Base-by-base conservation (phyloP, 257 asterid genomes). In the Cinchona pubescens region DNA sequence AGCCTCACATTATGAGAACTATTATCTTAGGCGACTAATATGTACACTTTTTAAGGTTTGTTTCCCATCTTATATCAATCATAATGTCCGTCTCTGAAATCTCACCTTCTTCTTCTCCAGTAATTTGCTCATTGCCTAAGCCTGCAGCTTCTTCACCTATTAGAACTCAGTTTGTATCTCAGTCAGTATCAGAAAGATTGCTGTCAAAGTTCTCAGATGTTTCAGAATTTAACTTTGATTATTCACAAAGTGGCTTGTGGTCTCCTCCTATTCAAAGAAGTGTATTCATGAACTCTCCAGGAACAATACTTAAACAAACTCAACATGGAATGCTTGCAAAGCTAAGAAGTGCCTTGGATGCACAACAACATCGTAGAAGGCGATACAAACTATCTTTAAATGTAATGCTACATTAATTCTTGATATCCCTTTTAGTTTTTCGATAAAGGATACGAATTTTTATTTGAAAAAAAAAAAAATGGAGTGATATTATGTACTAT, bases 201-300 rank as follows among this genome's bases (percentile, higher is more conserved):
- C 97, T 93, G 7, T 56, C 75, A 1, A 93, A 93, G 53, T 91
- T 88, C 79, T 87, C 60, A 43, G 97, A 93, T 79, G 90, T 82
- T 45, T 85, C 97, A 3, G 95, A 91, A 71, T 87, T 91, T 75
- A 74, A 81, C 77, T 93, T 93, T 69, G 98, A 93, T 58, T 88
- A 89, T 76, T 38, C 90, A 0, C 83, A 85, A 55, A 93, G 98
- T 59, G 90, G 92, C 3, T 64, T 93, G 23, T 93, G 98, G 97
- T 93, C 98, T 63, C 98, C 98, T 48, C 98, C 96, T 0, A 49
- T 93, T 32, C 88, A 69, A n/a, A 88, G 94, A 86, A 87, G 73
- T 77, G 90, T 45, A 77, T 89, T 88, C 71, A 65, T 87, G 13
- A 79, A 61, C 46, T 88, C 97, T 1, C 91, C 92, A 0, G 94